These are phyloP conservation scores for Histomonas meleagridis DNA, from an alignment of 208 protist genomes.

Conservation along the genomic window DNA sequence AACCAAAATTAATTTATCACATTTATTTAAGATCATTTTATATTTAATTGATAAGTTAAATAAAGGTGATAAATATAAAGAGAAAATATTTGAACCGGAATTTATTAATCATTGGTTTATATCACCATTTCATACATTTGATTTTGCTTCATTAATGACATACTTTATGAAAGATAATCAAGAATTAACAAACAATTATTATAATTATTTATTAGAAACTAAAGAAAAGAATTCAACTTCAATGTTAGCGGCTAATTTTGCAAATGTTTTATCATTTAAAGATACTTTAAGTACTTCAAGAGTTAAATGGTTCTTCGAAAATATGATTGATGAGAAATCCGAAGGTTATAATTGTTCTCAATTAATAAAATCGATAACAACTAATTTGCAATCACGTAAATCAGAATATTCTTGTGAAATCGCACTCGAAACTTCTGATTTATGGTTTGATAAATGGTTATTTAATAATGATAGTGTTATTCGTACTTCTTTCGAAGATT, in stretches of 20 bases:
- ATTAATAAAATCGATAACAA: neutral
- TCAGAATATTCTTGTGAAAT: neutral
- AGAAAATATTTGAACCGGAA: neutral
- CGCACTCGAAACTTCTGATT: neutral
- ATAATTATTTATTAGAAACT: neutral
- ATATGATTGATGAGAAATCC: neutral
- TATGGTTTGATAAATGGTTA: neutral
- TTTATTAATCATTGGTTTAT: conserved; percentile 17
- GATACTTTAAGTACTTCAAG: neutral
- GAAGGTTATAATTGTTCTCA: neutral
- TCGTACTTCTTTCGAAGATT: neutral
- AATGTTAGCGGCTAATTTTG: neutral
- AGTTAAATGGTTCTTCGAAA: neutral
- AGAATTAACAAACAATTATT: neutral
- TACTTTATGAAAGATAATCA: conserved; percentile 21
- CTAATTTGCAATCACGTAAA: neutral
- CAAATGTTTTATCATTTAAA: neutral
- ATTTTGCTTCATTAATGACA: neutral
- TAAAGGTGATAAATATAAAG: neutral
- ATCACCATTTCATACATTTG: neutral
- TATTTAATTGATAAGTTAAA: neutral
- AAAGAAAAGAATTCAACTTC: neutral
- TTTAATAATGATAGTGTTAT: neutral
- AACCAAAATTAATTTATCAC: neutral
- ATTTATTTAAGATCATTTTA: neutral